Base-by-base conservation (phyloP, 2,329 filamentous ascomycete species). In the Penicillium griseofulvum region DNA sequence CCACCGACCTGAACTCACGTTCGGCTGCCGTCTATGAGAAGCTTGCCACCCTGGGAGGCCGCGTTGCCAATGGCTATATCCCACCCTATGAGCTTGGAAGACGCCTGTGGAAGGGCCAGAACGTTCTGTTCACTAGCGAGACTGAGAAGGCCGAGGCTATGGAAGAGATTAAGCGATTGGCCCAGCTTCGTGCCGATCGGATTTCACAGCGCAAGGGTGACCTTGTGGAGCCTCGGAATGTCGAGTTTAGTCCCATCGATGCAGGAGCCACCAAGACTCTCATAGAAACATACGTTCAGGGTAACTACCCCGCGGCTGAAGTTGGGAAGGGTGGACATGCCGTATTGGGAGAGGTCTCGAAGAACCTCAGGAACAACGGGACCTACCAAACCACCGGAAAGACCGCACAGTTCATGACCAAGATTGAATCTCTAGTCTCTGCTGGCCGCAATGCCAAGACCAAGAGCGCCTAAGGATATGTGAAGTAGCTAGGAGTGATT, bases 311-410 rank as follows among this genome's bases (percentile, higher is more conserved):
- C 9, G 44, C 54, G 10, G 33, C 58, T n/a, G 43, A 57, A 38
- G 49, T 50, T 28, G 58, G 52, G 16, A 65, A 69, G 28, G 57
- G 54, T 33, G 52, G 60, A 34, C 60, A 59, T 22, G 61, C 70
- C 22, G 57, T 74, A 16, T 44, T 75, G 38, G 62, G 60, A 17
- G 66, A 71, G 45, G 67, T 76, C 37, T 39, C 67, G 22, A 71
- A 64, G 49, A 73, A 72, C 54, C 65, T 76, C 24, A 60, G 64
- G n/a, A 76, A 74, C 50, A 78, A 78, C 47, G 67, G 68, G 41
- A 77, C 73, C 14, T 78, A 76, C 61, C 67, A 70, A n/a, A 66
- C 65, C 16, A 54, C 66, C 9, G 66, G 68, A 17, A 74, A 76
- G 55, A 68, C 63, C 37, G 65, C 67, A 5, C 63, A 71, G 41